Conservation (phyloP, 371 early-diverging fungal species). For the Mortierella polycephala region DNA sequence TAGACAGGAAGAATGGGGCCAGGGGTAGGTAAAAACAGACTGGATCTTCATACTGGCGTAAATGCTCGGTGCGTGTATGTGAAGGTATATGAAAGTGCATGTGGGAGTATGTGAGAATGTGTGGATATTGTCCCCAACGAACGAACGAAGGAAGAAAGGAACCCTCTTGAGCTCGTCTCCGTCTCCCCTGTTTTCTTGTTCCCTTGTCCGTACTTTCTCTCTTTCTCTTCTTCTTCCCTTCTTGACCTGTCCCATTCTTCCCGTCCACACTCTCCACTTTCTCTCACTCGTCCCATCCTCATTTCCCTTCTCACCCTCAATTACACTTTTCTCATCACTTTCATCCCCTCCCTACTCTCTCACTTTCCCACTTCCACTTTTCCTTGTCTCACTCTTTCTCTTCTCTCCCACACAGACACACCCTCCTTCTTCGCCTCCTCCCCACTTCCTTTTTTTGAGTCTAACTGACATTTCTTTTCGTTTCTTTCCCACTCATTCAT, state of each 20-base stretch:
- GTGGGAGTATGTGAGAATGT: too few species aligned
- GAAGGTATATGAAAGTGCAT: too few species aligned
- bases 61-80: too few species aligned
- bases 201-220: background rate
- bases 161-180: too few species aligned
- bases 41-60: too few species aligned
- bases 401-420: background rate
- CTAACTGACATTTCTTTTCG: too few species aligned
- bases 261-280: conserved; percentile 1
- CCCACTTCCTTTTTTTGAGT: background rate
- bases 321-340: conserved; percentile 8
- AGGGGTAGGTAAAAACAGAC: too few species aligned
- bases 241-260: background rate
- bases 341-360: conserved; percentile 3
- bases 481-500: background rate
- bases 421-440: too few species aligned
- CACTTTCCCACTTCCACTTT: conserved; percentile 2
- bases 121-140: too few species aligned
- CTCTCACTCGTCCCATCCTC: background rate
- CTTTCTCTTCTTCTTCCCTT: conserved; percentile 1
- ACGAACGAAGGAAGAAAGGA: too few species aligned
- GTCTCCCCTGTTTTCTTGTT: background rate
- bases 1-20: too few species aligned
- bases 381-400: conserved; percentile 20
- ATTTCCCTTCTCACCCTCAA: conserved; percentile 5